Evolutionary conservation across 768 basidiomycete species (phyloP).

Genomic region (Calocera cornea): DNA sequence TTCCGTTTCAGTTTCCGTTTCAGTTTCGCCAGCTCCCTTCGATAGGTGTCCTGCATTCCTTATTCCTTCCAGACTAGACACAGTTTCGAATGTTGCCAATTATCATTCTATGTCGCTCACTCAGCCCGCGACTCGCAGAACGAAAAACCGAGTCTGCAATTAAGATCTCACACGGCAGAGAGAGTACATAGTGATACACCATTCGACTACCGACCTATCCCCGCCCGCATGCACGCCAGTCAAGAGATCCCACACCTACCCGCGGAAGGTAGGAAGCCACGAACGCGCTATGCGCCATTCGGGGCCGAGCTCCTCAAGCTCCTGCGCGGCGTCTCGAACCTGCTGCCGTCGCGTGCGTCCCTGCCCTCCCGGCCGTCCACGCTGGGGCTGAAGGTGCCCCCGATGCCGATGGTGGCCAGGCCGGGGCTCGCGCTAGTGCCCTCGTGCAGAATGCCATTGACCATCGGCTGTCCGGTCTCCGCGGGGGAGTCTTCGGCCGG

Average conservation of each 20-base stretch:
- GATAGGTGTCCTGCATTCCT: no score
- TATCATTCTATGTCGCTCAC: no score
- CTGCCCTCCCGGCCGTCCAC: not conserved
- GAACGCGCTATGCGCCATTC: not conserved
- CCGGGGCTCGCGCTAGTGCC: not conserved
- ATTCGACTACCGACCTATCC: not conserved
- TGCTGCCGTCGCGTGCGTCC: not conserved
- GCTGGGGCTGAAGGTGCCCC: not conserved
- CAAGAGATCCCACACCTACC: not conserved
- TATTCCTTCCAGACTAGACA: no score
- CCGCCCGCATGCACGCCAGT: not conserved
- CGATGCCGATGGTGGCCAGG: not conserved
- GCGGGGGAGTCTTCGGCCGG: not conserved
- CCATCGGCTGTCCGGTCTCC: not conserved
- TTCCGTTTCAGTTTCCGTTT: no score
- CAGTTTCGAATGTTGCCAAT: no score
- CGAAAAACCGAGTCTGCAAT: no score
- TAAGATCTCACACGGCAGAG: no score
- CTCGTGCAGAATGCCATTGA: not conserved
- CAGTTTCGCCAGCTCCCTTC: no score
- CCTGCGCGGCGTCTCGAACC: not conserved
- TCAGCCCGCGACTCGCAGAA: no score
- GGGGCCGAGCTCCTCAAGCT: constrained; percentile 2
- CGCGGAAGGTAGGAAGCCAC: no score
- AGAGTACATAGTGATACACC: no score